Evolutionary conservation across 1,284 basidiomycete species (phyloP).

Genomic region (Trametes sp.): DNA sequence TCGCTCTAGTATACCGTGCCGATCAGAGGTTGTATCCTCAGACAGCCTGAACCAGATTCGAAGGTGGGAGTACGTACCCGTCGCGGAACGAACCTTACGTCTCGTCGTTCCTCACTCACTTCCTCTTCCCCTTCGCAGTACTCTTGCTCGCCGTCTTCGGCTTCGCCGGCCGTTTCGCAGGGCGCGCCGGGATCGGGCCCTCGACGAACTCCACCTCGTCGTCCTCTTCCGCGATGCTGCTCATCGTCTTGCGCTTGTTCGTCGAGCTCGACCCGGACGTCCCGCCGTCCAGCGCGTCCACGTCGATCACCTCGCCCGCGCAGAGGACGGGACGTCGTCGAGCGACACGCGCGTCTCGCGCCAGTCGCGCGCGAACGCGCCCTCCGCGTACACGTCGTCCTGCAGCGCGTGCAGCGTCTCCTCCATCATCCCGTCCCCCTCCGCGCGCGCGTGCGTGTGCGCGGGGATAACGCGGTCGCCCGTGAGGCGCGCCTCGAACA

Average conservation of each 20-base stretch:
- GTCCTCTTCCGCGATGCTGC: conserved; percentile 47
- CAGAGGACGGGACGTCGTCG: conserved; percentile 29
- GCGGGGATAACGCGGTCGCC: conserved; percentile 59
- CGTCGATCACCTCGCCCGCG: conserved; percentile 41
- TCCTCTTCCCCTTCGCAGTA: conserved; percentile 32
- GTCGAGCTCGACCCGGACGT: conserved; percentile 30
- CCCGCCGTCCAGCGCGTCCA: conserved; percentile 39
- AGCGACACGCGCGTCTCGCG: conserved; percentile 61
- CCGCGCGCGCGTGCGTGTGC: conserved; percentile 10
- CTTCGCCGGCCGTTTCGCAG: conserved; percentile 48
- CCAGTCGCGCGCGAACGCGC: conserved; percentile 77
- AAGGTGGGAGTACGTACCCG: too few relatives aligned
- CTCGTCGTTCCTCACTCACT: background rate
- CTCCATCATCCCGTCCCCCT: conserved; percentile 47
- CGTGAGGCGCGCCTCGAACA: conserved; percentile 68
- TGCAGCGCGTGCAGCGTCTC: conserved; percentile 64
- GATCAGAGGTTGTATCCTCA: too few relatives aligned
- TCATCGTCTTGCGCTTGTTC: conserved; percentile 57
- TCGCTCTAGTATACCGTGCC: too few relatives aligned
- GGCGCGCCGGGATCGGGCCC: conserved; percentile 44
- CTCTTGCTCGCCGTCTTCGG: conserved; percentile 47
- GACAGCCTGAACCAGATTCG: too few relatives aligned
- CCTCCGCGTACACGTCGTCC: conserved; percentile 67
- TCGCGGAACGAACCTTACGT: background rate
- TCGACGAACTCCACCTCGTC: conserved; percentile 62